phyloP scores from a whole-genome alignment of 176 grass and related monocot genomes.

The Urochloa ruziziensis region DNA sequence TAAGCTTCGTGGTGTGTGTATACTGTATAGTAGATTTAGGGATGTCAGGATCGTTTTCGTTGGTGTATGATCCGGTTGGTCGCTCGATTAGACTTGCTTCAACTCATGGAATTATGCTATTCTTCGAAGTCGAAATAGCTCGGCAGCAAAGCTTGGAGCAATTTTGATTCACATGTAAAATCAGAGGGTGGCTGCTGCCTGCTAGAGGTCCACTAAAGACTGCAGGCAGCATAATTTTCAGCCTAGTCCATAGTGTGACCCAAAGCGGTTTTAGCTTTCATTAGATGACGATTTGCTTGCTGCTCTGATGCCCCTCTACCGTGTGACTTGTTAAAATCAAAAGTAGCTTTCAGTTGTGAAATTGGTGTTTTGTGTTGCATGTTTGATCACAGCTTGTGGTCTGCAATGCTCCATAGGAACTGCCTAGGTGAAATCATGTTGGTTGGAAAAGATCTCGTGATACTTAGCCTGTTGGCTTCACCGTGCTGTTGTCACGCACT shows the following conservation, averaged over 20 bases:
- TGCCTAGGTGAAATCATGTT: background rate
- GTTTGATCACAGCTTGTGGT: background rate
- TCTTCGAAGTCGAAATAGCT: background rate
- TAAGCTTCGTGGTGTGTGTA: background rate
- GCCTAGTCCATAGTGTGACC: background rate
- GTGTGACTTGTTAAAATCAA: background rate
- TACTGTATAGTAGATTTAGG: background rate
- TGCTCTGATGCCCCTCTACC: background rate
- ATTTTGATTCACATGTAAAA: background rate
- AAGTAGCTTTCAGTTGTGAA: background rate
- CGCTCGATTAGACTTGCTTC: background rate
- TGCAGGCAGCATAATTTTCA: background rate
- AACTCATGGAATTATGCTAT: background rate
- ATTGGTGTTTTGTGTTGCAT: background rate
- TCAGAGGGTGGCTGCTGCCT: background rate
- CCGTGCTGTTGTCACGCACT: background rate
- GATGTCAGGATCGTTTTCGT: background rate
- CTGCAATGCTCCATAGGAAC: background rate
- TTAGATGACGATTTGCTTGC: background rate
- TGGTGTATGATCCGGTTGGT: background rate
- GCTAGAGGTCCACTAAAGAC: background rate
- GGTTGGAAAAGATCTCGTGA: background rate
- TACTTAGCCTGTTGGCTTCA: background rate
- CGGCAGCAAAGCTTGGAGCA: background rate
- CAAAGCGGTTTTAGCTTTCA: background rate